Evolutionary conservation across 108 stramenopile genomes (phyloP).

Genomic region (Skeletonema menzelii): DNA sequence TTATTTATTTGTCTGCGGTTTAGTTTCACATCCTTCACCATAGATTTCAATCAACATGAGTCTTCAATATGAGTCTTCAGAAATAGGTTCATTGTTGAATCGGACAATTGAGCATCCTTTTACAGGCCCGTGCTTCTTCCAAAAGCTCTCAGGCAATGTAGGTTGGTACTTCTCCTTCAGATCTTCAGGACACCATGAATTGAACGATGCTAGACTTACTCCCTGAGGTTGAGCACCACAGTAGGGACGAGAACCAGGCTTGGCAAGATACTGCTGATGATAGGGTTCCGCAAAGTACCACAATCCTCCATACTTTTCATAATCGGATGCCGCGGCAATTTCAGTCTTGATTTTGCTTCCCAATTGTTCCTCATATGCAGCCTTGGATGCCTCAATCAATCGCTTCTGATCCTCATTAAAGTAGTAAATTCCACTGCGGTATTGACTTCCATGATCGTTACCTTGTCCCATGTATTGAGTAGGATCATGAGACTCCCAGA

Average conservation of each 20-base stretch:
- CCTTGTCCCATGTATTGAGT: constrained; percentile 90
- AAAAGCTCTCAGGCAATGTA: constrained; percentile 65
- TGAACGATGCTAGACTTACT: constrained; percentile 60
- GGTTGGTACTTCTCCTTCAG: constrained; percentile 70
- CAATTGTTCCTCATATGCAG: constrained; percentile 54
- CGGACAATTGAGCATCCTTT: constrained; percentile 73
- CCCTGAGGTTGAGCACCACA: constrained; percentile 82
- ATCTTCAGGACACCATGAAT: constrained; percentile 65
- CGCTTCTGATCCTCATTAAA: constrained; percentile 80
- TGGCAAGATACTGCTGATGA: constrained; percentile 85
- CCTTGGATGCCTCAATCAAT: constrained; percentile 65
- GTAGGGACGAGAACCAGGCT: constrained; percentile 78
- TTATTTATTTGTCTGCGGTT: no score
- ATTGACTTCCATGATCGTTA: constrained; percentile 93
- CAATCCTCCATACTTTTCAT: constrained; percentile 75
- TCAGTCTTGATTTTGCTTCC: constrained; percentile 60
- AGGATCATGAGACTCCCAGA: constrained; percentile 93
- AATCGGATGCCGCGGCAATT: constrained; percentile 67
- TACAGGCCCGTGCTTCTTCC: constrained; percentile 70
- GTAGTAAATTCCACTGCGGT: constrained; percentile 88
- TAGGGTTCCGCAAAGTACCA: constrained; percentile 84
- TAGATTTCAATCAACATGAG: no score
- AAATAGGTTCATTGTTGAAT: constrained; percentile 71
- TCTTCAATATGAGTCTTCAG: constrained; percentile 40
- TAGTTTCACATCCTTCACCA: no score